Base-by-base conservation (phyloP, 371 early-diverging fungal species). In the Mortierella sp. region DNA sequence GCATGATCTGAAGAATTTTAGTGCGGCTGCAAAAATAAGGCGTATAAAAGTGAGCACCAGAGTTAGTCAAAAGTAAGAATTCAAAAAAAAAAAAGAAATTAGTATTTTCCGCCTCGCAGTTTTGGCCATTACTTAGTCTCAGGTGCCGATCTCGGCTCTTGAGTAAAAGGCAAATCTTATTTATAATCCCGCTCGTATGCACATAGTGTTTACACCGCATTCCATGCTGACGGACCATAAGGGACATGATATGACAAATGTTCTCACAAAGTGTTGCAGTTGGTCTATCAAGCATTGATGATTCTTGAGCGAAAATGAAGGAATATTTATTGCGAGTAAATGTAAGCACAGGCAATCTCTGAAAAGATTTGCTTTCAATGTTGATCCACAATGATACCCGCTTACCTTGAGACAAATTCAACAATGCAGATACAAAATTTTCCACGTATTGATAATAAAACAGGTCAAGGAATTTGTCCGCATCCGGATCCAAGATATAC, bases 1-100 rank as follows among this genome's bases (percentile, higher is more conserved):
- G 67, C 93, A 93, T 1, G 90, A 84, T 21, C 96, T 88, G 68
- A 97, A 84, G 41, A 95, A 89, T 36, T 95, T 87, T 52, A 97
- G 62, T 0, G 95, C 96, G 19, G 92, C 95, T 92, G 73, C 33
- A 45, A 53, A 36, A 36, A 45, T 8, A 33, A 63, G 15, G 33
- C 3, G 22, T 33, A 47, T 11, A 6, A 28, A 48, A 41, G 52
- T 9, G 2, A 47, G 15, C 8, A 43, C 16, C 5, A 16, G 13
- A 32, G 4, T 36, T 36, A 36, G 36, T 36, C 36, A 36, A 36
- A 36, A 2, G 36, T 22, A 24, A 6, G 36, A 28, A 58, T 28
- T 3, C 15, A 15, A 9, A 77, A 36, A 19, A 13, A 13, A 36
- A 19, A 13, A 13, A n/a, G n/a, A 15, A 4, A 28, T 15, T 45